Conservation (phyloP, 148 eudicot species). For the Chenopodium suecicum region DNA sequence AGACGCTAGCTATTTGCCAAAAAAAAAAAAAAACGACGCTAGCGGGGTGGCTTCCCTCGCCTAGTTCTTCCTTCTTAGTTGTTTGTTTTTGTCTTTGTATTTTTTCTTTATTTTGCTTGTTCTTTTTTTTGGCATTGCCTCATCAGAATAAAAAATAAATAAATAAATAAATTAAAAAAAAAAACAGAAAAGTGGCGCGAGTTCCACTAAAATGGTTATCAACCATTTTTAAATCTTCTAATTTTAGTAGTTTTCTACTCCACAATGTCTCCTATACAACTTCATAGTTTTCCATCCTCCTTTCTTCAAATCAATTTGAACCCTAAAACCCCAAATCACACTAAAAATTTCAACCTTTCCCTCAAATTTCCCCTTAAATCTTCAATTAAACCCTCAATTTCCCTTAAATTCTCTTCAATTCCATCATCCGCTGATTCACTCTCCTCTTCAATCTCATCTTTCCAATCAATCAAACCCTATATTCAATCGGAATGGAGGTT, state of each 20-base stretch:
- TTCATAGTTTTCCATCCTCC: not conserved
- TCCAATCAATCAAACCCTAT: constrained; percentile 53
- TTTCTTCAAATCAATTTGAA: constrained; percentile 7
- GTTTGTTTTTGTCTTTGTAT: too few relatives aligned
- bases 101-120: too few relatives aligned
- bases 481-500: constrained; percentile 62
- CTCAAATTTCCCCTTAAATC: constrained; percentile 12
- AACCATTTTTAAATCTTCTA: too few relatives aligned
- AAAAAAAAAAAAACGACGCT: too few relatives aligned
- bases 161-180: too few relatives aligned
- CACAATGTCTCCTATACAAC: constrained; percentile 10
- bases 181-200: too few relatives aligned
- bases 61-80: too few relatives aligned
- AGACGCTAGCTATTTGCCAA: too few relatives aligned
- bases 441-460: constrained; percentile 35
- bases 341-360: not conserved
- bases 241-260: not conserved
- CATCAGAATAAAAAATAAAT: too few relatives aligned
- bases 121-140: too few relatives aligned
- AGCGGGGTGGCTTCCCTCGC: too few relatives aligned
- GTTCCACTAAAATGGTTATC: too few relatives aligned
- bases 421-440: constrained; percentile 15
- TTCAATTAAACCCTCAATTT: not conserved
- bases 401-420: constrained; percentile 22
- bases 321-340: not conserved